Percentiles rank a stretch among this genome's conserved stretches.
These are phyloP conservation scores for Pisolithus orientalis DNA, from an alignment of 768 basidiomycete genomes.

Conservation along the genomic window DNA sequence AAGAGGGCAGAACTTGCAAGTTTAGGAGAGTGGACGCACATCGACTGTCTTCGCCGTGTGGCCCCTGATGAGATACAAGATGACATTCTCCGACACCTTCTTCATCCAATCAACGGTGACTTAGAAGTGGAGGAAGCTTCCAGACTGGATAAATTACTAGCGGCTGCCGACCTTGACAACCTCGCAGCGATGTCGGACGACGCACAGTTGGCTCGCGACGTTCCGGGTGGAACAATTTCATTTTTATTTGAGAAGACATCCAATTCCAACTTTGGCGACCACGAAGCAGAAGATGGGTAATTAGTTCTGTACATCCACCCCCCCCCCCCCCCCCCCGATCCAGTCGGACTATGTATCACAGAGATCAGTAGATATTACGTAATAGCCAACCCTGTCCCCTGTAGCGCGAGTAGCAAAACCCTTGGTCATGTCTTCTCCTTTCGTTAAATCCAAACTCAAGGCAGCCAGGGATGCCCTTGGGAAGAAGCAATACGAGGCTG, in stretches of 20 bases:
- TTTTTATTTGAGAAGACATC: constrained; percentile 69
- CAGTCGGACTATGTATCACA: no score
- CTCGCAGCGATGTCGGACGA: constrained; percentile 32
- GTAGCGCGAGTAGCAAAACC: neutral
- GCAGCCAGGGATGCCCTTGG: constrained; percentile 65
- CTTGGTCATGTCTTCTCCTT: constrained; percentile 26
- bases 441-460: constrained; percentile 73
- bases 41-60: constrained; percentile 56
- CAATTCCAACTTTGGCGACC: constrained; percentile 10
- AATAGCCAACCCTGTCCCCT: no score
- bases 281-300: neutral
- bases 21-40: constrained; percentile 79
- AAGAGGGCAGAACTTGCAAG: constrained; percentile 65
- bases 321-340: no score
- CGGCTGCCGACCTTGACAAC: constrained; percentile 45
- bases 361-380: no score
- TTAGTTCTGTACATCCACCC: no score
- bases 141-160: constrained; percentile 28
- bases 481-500: constrained; percentile 68
- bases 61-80: constrained; percentile 54
- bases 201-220: constrained; percentile 35
- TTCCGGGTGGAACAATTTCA: constrained; percentile 64
- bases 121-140: constrained; percentile 16
- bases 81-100: constrained; percentile 51
- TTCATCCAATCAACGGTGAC: constrained; percentile 13